Evolutionary conservation across 106 monocot species (phyloP), one percentile per base, ranked within the genome.

Genomic region (Vanilla planifolia): DNA sequence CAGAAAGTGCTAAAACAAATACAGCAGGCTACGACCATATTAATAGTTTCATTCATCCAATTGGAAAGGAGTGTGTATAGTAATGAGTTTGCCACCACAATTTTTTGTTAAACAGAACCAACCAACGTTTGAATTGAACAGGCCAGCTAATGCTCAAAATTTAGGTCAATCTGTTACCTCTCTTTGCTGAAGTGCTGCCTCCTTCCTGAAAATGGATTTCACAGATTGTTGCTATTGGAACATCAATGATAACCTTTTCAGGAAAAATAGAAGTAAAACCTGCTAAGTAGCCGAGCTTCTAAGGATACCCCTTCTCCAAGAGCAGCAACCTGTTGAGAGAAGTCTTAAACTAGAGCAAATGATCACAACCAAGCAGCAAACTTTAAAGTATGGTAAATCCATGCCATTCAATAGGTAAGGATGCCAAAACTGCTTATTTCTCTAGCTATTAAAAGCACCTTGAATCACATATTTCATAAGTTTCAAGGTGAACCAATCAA

Each of bases 281-380:
- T 96, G 84, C 80, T 96, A 37, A 96, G 70, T 26, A 96, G 57
- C 33, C 76, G 79, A 1, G 91, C 96, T 73, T 96, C 96, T 48
- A 90, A 76, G 29, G 91, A 91, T 21, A 84, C 87, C 6, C 91
- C 96, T 73, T 96, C 91, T 51, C 96, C 96, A 62, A 96, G 96
- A 66, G 81, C 61, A 72, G 96, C 91, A 59, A 96, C 87, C 96
- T 94, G 69, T 35, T 67, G 39, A 39, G 32, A 30, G 37, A 61
- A 55, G 42, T 37, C 45, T 35, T 35, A 59, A 48, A 33, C 16
- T 28, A 30, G 24, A 27, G 30, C 53, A 53, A 53, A 53, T 53
- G n/a, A 30, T 15, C 53, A 24, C 16, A 16, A 53, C 14, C 3
- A n/a, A 30, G 22, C 48, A 22, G 48, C 5, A 48, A 48, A 48